Evolutionary conservation across 163 green algal genomes (phyloP), one percentile per base, ranked within the genome.

Genomic region (Scenedesmus sp.): DNA sequence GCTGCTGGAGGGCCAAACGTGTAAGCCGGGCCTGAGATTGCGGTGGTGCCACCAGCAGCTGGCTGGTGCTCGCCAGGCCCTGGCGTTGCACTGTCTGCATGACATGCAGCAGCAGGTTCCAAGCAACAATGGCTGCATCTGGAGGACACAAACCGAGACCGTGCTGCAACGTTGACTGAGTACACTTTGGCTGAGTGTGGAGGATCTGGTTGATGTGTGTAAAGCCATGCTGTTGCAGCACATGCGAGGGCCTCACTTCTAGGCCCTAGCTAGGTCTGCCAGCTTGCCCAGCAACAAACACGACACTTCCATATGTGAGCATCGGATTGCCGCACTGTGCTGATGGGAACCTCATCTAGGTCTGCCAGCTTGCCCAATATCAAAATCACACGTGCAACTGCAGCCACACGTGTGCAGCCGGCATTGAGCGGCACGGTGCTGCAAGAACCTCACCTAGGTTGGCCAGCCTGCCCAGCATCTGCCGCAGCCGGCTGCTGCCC

Each of bases 11-110:
- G 62, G 12, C 84, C 84, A n/a, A 89, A 82, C 3, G 62, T 62
- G 62, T 55, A 89, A n/a, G 66, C 34, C 0, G 84, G 84, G 12
- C 84, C 84, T 52, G 34, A 60, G 1, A 2, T 2, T 59, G 46
- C 60, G 6, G 62, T 26, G 10, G 59, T 82, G 59, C 84, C 62
- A 5, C 26, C 46, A 52, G 60, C 84, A 10, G 60, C 4, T 54
- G 84, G 60, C 67, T 89, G 84, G 56, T 89, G 60, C 84, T 89
- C 84, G 9, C 84, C 84, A 81, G 84, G 84, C 1, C 84, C 84
- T 62, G 84, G 84, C 12, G 34, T 56, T 56, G 84, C 60, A 4
- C 34, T 55, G 56, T 89, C 84, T 89, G 84, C 60, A 64, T n/a
- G 56, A 52, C 84, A 81, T 26, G 12, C 62, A 73, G 57, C 81